Evolutionary conservation across 768 basidiomycete genomes (phyloP).

Genomic region (Phaffia australis): DNA sequence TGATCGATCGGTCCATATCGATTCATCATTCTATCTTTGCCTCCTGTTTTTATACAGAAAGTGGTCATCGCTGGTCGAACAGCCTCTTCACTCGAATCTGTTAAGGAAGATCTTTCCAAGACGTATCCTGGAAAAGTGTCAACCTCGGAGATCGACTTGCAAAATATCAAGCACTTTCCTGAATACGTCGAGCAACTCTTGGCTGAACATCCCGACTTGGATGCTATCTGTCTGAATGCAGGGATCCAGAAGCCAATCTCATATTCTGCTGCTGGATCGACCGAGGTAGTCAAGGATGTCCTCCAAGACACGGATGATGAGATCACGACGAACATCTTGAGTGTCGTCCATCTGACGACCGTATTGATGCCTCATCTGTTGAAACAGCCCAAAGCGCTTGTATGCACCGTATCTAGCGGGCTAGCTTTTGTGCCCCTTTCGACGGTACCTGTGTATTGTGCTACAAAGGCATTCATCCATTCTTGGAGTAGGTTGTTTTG

Average conservation of each 20-base stretch:
- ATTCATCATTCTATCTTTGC: no score
- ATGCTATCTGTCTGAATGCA: conserved; percentile 4
- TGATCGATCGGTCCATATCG: no score
- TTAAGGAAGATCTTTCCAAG: background rate
- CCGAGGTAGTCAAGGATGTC: background rate
- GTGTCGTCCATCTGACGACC: conserved; percentile 10
- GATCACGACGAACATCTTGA: conserved; percentile 5
- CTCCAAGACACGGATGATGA: conserved; percentile 1
- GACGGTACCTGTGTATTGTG: conserved; percentile 2
- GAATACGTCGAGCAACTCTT: conserved; percentile 1
- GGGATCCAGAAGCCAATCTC: conserved; percentile 2
- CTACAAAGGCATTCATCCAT: conserved; percentile 4
- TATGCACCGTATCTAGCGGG: background rate
- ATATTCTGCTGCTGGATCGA: background rate
- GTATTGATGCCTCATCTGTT: background rate
- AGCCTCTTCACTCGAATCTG: background rate
- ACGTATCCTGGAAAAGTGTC: background rate
- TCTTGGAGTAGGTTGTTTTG: no score
- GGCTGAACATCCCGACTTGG: background rate
- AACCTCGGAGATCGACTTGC: background rate
- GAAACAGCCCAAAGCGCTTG: background rate
- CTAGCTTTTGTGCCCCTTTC: background rate
- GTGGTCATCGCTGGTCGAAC: conserved; percentile 9
- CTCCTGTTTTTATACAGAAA: background rate
- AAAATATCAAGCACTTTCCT: background rate